Percentiles rank a stretch among this genome's conserved stretches.
Evolutionary conservation across 1,284 basidiomycete species (phyloP).

Genomic region (Farysia itapuensis): DNA sequence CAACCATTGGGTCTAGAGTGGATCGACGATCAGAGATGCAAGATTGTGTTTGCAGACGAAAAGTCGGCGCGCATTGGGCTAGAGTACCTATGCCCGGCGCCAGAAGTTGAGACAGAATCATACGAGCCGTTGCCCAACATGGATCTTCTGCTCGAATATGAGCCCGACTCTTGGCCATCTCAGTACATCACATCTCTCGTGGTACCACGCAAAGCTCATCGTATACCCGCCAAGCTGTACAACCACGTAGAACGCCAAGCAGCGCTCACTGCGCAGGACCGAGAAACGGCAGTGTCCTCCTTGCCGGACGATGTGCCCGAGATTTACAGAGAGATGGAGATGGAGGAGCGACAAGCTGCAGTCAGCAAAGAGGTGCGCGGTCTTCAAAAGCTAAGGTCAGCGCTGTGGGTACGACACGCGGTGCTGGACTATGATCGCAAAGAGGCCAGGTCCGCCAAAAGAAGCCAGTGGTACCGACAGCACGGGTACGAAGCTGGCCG

Average conservation of each 20-base stretch:
- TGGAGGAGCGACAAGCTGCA: slow-evolving; percentile 19
- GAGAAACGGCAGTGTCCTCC: slow-evolving; percentile 5
- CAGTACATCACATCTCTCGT: slow-evolving; percentile 33
- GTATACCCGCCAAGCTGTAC: slow-evolving; percentile 48
- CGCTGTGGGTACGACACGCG: slow-evolving; percentile 47
- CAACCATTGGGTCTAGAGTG: slow-evolving; percentile 56
- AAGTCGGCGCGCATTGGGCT: slow-evolving; percentile 37
- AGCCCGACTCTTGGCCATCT: slow-evolving; percentile 25
- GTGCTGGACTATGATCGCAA: slow-evolving; percentile 49
- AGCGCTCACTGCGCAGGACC: slow-evolving; percentile 2
- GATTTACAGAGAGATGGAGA: slow-evolving; percentile 56
- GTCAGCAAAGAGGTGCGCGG: slow-evolving; percentile 17
- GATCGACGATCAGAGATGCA: slow-evolving; percentile 54
- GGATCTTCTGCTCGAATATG: slow-evolving; percentile 16
- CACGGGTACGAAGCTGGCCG: slow-evolving; percentile 54
- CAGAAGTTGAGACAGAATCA: slow-evolving; percentile 4
- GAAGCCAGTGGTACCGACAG: slow-evolving; percentile 53
- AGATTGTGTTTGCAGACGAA: slow-evolving; percentile 51
- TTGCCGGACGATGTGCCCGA: slow-evolving; percentile 50
- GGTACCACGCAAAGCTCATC: slow-evolving; percentile 34
- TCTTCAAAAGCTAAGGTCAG: slow-evolving; percentile 25
- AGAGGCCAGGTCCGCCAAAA: slow-evolving; percentile 28
- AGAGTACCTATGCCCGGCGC: slow-evolving; percentile 42
- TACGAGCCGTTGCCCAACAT: slow-evolving; percentile 18
- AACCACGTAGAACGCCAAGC: slow-evolving; percentile 46